phyloP scores from a whole-genome alignment of 2,329 filamentous ascomycete species.

The Incumbomyces delicatus region DNA sequence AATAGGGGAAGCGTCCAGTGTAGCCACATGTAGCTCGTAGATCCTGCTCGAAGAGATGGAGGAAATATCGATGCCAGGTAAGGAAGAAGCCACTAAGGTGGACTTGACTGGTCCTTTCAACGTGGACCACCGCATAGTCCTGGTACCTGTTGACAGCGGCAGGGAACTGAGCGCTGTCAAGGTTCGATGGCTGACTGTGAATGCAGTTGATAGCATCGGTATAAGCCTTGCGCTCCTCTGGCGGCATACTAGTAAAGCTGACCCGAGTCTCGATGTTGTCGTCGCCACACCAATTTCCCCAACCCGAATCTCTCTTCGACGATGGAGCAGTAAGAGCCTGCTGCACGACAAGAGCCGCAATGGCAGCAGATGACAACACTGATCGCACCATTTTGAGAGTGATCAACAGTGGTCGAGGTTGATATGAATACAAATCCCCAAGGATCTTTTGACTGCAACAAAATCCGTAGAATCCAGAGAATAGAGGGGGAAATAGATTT shows the following conservation, averaged over 20 bases:
- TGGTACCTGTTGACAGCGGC: slow-evolving; percentile 29
- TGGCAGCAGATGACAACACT: slow-evolving; percentile 11
- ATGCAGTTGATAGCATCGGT: slow-evolving; percentile 32
- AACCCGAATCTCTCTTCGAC: background rate
- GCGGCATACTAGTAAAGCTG: slow-evolving; percentile 18
- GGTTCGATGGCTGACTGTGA: slow-evolving; percentile 24
- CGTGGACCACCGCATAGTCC: slow-evolving; percentile 34
- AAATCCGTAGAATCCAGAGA: background rate
- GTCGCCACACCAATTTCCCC: slow-evolving; percentile 2
- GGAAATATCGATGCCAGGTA: slow-evolving; percentile 38
- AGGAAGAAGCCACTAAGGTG: slow-evolving; percentile 31
- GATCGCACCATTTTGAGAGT: slow-evolving; percentile 12
- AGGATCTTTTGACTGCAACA: background rate
- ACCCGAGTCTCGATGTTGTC: slow-evolving; percentile 12
- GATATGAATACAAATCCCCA: slow-evolving; percentile 3
- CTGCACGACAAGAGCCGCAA: slow-evolving; percentile 9
- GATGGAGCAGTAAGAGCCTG: slow-evolving; percentile 2
- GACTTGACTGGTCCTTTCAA: slow-evolving; percentile 27
- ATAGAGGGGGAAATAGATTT: too few relatives aligned
- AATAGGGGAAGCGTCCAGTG: slow-evolving; percentile 35
- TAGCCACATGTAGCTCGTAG: slow-evolving; percentile 38
- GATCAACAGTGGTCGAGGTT: background rate
- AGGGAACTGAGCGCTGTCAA: slow-evolving; percentile 22
- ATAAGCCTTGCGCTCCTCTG: slow-evolving; percentile 24
- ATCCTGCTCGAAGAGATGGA: slow-evolving; percentile 34